Percentiles rank a stretch among this genome's conserved stretches.
phyloP scores from a whole-genome alignment of 345 rosid genomes.

The Salix arbutifolia region DNA sequence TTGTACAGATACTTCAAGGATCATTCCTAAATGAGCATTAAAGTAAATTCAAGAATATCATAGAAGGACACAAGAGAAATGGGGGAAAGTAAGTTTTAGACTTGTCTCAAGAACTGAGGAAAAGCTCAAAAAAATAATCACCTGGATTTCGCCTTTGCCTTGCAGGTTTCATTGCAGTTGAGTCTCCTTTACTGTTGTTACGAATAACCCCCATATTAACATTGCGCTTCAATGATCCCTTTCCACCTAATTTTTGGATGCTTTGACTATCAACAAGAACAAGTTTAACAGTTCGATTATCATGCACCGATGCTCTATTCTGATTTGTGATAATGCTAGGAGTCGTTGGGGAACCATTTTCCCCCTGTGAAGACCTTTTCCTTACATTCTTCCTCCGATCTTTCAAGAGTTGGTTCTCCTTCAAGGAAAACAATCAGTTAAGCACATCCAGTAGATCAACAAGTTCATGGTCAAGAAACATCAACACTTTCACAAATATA shows the following conservation, averaged over 20 bases:
- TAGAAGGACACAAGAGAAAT: background rate
- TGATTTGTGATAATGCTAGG: conserved; percentile 55
- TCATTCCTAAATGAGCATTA: background rate
- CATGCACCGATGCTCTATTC: conserved; percentile 60
- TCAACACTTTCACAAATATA: conserved; percentile 4
- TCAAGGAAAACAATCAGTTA: conserved; percentile 33
- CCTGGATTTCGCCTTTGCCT: conserved; percentile 84
- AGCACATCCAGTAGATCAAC: conserved; percentile 18
- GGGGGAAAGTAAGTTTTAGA: background rate
- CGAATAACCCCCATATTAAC: conserved; percentile 50
- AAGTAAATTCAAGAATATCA: background rate
- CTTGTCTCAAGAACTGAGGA: background rate
- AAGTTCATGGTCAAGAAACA: conserved; percentile 16
- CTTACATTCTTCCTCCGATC: conserved; percentile 81
- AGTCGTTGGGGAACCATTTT: conserved; percentile 55
- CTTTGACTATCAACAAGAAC: conserved; percentile 75
- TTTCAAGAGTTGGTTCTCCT: conserved; percentile 96
- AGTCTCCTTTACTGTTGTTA: conserved; percentile 59
- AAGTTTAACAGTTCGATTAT: conserved; percentile 56
- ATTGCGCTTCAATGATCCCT: conserved; percentile 60
- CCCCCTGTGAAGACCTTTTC: conserved; percentile 68
- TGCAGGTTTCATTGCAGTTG: conserved; percentile 49
- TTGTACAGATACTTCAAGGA: background rate
- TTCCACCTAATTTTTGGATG: conserved; percentile 70
- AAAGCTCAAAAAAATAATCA: conserved; percentile 22